Evolutionary conservation across 2,329 filamentous ascomycete genomes (phyloP).

Genomic region (Aspergillus quadrilineatus): DNA sequence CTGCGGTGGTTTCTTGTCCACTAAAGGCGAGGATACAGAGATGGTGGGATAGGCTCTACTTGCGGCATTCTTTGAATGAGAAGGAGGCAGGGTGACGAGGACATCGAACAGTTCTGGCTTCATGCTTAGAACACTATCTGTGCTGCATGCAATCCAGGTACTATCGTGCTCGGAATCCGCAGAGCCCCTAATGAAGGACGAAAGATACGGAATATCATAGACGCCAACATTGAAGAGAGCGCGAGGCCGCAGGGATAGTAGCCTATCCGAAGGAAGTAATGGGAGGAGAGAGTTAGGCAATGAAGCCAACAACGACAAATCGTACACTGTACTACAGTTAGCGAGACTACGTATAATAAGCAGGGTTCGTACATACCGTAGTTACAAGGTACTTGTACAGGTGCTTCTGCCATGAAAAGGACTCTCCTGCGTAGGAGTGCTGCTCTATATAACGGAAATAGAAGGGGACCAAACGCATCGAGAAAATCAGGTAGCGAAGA

Average conservation of each 20-base stretch:
- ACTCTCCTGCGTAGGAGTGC: slow-evolving; percentile 85
- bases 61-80: slow-evolving; percentile 57
- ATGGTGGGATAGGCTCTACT: slow-evolving; percentile 74
- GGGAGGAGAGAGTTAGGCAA: slow-evolving; percentile 74
- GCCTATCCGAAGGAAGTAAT: slow-evolving; percentile 62
- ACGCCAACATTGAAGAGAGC: slow-evolving; percentile 93
- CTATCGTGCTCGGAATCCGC: slow-evolving; percentile 40
- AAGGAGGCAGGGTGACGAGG: slow-evolving; percentile 75
- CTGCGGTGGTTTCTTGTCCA: slow-evolving; percentile 42
- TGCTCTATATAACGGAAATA: slow-evolving; percentile 88
- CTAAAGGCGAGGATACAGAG: slow-evolving; percentile 60
- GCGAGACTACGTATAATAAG: slow-evolving; percentile 23
- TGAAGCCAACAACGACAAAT: slow-evolving; percentile 88
- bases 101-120: slow-evolving; percentile 88
- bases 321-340: slow-evolving; percentile 66
- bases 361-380: slow-evolving; percentile 63
- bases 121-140: slow-evolving; percentile 84
- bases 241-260: slow-evolving; percentile 64
- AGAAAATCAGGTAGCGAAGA: slow-evolving; percentile 76
- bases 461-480: slow-evolving; percentile 81
- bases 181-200: slow-evolving; percentile 59
- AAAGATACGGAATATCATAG: slow-evolving; percentile 81
- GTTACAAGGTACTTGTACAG: slow-evolving; percentile 81
- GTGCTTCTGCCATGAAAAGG: slow-evolving; percentile 79
- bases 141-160: slow-evolving; percentile 93